Base-by-base conservation (phyloP, 768 basidiomycete species). In the Leccinum aurantiacum region DNA sequence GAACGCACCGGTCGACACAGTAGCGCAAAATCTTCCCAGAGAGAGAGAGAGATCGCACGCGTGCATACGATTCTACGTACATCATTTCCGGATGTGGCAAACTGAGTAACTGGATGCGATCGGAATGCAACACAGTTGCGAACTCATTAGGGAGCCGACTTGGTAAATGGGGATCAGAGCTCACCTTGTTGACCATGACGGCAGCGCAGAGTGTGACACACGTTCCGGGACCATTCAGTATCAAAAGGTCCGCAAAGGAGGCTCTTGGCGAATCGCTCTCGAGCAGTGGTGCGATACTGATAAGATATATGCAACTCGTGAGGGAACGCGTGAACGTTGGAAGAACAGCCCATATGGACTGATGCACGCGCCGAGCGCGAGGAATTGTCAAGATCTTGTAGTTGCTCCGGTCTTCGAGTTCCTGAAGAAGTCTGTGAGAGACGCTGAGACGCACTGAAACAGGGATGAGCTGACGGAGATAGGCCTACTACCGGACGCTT, bases 181-280 rank as follows among this genome's bases (percentile, higher is more conserved):
- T 65, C 70, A 91, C 94, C 73, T 84, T 85, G 65, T 88, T 89
- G 47, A 93, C 58, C 69, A 85, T 88, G 14, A 86, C 82, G 1
- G 90, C 86, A 15, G 83, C 60, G 59, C 89, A 92, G 6, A 98
- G 79, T 6, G 89, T 77, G 35, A 95, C 85, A 70, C 93, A 95
- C 6, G 96, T 98, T 15, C 97, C 96, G 0, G 97, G 97, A 2
- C 97, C 97, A 72, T 98, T 98, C 29, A 98, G 74, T 54, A 99
- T 76, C 53, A 99, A 78, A 29, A 93, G 76, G 59, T 98, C 93
- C 27, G 86, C 83, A 67, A 86, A 85, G 4, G 76, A 60, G 10
- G 64, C 41, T 63, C 68, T 25, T 52, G 61, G 31, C 53, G 53
- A 17, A n/a, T 38, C 51, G 49, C 15, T 53, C 54, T 52, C 61